Base-by-base conservation (phyloP, 345 rosid species). In the Camelina neglecta region DNA sequence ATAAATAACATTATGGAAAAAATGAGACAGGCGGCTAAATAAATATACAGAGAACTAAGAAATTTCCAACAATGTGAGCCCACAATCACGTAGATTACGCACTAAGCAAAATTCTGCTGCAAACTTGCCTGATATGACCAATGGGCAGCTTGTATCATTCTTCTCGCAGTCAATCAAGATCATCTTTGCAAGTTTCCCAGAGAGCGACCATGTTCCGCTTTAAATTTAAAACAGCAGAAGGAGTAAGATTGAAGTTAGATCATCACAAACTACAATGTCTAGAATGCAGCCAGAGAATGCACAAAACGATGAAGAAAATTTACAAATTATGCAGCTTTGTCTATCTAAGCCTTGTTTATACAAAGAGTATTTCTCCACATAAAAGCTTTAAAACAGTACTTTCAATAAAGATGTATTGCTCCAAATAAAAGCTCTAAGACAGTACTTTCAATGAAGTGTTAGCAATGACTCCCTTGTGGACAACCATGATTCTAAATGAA, bases 141-240 rank as follows among this genome's bases (percentile, higher is more conserved):
- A 80, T 10, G 92, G 86, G 73, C 81, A 84, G 77, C 84, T 89
- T 79, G 74, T 69, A 74, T 89, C 85, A 83, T 90, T 92, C 82
- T 85, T 88, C 81, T 89, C 96, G 23, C 85, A 82, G 73, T 94
- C 97, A 47, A 94, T 80, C 71, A 86, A 78, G 71, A 94, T 84
- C 93, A 90, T 81, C 81, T 89, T 94, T 56, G 93, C 93, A 76
- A 94, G 81, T 79, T 84, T 90, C 73, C 97, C 96, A 29, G 97
- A 88, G 76, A 92, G 88, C 81, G 90, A 80, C 95, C 96, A 90
- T 21, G 96, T 85, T 41, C 89, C 92, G 73, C 96, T 88, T 65
- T 50, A 31, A 44, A 58, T 20, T 11, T 61, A 55, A 60, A 77
- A 58, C 65, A 50, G 35, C 5, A 35, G 31, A 50, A 63, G 48